phyloP scores from a whole-genome alignment of 1,139 yeast genomes.

The Hyphopichia wangnamkhiaoensis region DNA sequence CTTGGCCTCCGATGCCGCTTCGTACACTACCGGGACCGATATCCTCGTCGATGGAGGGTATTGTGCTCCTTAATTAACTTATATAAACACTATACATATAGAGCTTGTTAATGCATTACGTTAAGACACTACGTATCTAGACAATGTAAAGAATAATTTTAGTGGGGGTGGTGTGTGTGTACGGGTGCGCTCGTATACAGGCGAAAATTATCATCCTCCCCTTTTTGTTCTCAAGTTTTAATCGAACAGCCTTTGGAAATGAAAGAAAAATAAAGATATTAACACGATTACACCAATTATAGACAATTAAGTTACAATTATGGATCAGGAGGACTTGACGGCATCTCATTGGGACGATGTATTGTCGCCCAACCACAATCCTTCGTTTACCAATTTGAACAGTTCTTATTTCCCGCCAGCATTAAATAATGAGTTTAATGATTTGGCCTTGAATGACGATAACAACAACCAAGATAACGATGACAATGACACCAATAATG shows the following conservation, averaged over 20 bases:
- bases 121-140: too few relatives aligned
- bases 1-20: slow-evolving; percentile 77
- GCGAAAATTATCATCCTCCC: not conserved
- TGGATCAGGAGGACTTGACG: slow-evolving; percentile 38
- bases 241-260: not conserved
- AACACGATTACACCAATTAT: not conserved
- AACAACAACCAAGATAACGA: slow-evolving; percentile 23
- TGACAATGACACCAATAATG: slow-evolving; percentile 11
- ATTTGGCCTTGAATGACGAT: slow-evolving; percentile 19
- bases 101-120: not conserved
- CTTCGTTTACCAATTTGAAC: slow-evolving; percentile 11
- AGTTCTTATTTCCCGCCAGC: slow-evolving; percentile 17
- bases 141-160: too few relatives aligned
- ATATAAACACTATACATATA: too few relatives aligned
- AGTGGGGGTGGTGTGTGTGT: too few relatives aligned
- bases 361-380: slow-evolving; percentile 20
- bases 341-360: slow-evolving; percentile 44
- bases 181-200: too few relatives aligned
- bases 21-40: slow-evolving; percentile 83
- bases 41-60: slow-evolving; percentile 88
- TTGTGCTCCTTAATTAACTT: slow-evolving; percentile 29
- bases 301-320: slow-evolving; percentile 6
- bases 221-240: not conserved
- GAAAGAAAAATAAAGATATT: not conserved
- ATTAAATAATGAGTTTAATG: slow-evolving; percentile 28